phyloP scores from a whole-genome alignment of 257 asterid species.

The Lycium ferocissimum region DNA sequence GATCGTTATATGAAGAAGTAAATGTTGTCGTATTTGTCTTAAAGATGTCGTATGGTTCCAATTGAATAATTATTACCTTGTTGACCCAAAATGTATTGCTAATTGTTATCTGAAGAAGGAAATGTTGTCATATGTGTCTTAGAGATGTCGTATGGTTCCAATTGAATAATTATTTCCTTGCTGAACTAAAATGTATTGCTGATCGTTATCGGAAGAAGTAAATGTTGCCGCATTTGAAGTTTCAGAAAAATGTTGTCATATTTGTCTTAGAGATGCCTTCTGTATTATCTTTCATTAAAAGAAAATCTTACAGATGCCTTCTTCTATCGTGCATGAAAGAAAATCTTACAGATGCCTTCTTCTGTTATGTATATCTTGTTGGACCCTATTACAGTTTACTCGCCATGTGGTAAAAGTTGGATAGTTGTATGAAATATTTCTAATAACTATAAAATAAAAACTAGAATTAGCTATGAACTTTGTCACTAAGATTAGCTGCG shows the following conservation, averaged over 20 bases:
- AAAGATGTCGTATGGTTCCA: not conserved
- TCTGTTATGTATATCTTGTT: not conserved
- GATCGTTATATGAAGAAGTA: too few species aligned
- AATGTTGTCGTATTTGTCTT: not conserved
- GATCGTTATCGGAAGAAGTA: not conserved
- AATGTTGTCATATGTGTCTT: not conserved
- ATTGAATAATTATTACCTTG: not conserved
- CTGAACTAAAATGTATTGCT: not conserved
- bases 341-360: too few species aligned
- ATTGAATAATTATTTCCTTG: not conserved
- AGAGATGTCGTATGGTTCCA: not conserved
- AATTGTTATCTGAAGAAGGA: too few species aligned
- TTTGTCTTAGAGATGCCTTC: not conserved
- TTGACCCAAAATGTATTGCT: too few species aligned
- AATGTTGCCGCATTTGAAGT: not conserved
- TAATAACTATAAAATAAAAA: too few species aligned
- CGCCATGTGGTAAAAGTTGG: not conserved
- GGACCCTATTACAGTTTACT: not conserved
- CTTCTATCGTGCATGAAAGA: not conserved
- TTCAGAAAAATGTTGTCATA: too few species aligned
- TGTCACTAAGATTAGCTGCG: too few species aligned
- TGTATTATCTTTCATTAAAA: too few species aligned
- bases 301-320: too few species aligned
- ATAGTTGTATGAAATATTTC: not conserved
- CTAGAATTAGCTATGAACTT: too few species aligned